Conservation (phyloP, 306 rosid species). For the Quillaja saponaria region DNA sequence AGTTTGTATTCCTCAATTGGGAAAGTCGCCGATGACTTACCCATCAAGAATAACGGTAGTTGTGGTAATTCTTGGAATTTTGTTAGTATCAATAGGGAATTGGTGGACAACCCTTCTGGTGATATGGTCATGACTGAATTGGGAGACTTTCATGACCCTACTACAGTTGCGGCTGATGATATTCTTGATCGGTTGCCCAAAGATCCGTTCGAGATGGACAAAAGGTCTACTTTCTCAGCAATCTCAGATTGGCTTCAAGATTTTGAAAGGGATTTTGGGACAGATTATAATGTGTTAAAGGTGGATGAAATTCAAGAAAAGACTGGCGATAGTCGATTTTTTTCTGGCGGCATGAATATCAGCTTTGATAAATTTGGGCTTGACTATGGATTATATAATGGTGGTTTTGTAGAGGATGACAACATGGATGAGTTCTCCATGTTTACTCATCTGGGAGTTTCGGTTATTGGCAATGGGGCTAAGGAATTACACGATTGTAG, state of each 20-base stretch:
- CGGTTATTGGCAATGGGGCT: constrained; percentile 24
- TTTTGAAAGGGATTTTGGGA: constrained; percentile 37
- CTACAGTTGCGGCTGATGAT: constrained; percentile 38
- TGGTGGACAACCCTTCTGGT: constrained; percentile 18
- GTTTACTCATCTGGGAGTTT: constrained; percentile 16
- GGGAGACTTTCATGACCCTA: constrained; percentile 28
- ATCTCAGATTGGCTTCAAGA: constrained; percentile 51
- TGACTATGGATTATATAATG: constrained; percentile 23
- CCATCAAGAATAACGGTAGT: constrained; percentile 23
- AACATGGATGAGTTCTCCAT: constrained; percentile 30
- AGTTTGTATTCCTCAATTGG: constrained; percentile 25
- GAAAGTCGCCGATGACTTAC: constrained; percentile 29
- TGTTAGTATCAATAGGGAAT: constrained; percentile 25
- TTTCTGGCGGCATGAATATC: constrained; percentile 33
- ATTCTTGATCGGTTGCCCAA: constrained; percentile 54
- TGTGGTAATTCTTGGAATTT: constrained; percentile 21
- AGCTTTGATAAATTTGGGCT: constrained; percentile 31
- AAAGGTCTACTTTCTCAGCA: constrained; percentile 44
- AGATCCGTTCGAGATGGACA: constrained; percentile 71
- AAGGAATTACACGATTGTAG: constrained; percentile 25
- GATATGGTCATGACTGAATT: constrained; percentile 31
- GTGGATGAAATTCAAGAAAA: constrained; percentile 33
- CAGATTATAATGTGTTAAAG: constrained; percentile 33
- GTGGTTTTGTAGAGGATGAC: constrained; percentile 28
- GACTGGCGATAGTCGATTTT: constrained; percentile 33